A percentile compares a stretch with the other conserved stretches of the same genome.
phyloP scores from a whole-genome alignment of 2,329 filamentous ascomycete species.

The Fusarium sp. region DNA sequence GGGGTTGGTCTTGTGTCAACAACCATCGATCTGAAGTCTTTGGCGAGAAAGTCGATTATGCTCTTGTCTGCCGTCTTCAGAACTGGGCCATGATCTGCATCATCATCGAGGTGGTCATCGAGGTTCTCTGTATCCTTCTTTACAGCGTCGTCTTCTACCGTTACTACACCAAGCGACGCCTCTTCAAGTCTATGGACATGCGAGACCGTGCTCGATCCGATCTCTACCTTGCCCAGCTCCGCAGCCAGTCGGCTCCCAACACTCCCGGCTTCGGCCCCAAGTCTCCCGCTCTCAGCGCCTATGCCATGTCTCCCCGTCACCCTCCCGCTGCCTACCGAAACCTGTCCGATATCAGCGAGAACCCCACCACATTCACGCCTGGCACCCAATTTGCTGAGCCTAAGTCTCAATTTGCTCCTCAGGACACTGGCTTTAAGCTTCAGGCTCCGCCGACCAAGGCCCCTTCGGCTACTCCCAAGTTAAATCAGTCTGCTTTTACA shows the following conservation, averaged over 20 bases:
- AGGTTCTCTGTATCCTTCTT: conserved; percentile 89
- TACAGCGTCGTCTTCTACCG: conserved; percentile 97
- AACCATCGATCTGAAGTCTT: conserved; percentile 86
- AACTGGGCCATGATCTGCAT: conserved; percentile 97
- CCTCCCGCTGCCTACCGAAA: conserved; percentile 68
- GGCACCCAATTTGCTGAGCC: conserved; percentile 70
- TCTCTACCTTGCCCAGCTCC: conserved; percentile 89
- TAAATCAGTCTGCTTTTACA: conserved; percentile 72
- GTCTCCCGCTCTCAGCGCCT: conserved; percentile 63
- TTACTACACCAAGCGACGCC: conserved; percentile 95
- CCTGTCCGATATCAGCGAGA: conserved; percentile 60
- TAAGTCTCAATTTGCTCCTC: conserved; percentile 69
- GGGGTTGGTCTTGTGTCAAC: conserved; percentile 97
- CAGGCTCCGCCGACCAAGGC: conserved; percentile 86
- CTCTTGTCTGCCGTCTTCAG: conserved; percentile 89
- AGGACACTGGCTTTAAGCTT: conserved; percentile 79
- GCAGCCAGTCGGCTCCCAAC: conserved; percentile 90
- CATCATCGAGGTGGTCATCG: conserved; percentile 95
- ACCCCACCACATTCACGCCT: conserved; percentile 65
- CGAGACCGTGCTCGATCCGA: conserved; percentile 95
- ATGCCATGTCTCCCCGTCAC: conserved; percentile 71
- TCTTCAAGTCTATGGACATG: conserved; percentile 96
- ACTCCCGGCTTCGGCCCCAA: conserved; percentile 88
- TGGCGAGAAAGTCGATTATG: conserved; percentile 84
- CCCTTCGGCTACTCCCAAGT: conserved; percentile 80